These are phyloP conservation scores for Chamaecrista fasciculata DNA, from an alignment of 306 rosid species.

Conservation along the genomic window DNA sequence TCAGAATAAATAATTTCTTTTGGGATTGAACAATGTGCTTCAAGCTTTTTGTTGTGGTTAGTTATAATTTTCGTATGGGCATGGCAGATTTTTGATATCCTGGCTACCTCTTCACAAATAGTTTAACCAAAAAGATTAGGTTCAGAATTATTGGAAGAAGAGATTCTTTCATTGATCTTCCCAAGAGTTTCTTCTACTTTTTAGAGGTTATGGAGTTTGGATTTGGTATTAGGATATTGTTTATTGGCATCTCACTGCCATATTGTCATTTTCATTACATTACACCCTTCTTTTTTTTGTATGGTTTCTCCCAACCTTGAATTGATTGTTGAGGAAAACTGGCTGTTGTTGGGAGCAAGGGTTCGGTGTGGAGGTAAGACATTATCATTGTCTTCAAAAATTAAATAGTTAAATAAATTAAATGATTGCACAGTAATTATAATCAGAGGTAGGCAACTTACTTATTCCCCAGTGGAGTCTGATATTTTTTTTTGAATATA, in stretches of 20 bases:
- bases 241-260: too few species aligned
- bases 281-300: background rate
- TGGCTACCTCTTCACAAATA: background rate
- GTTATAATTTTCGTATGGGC: background rate
- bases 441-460: background rate
- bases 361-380: background rate
- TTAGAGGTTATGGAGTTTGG: too few species aligned
- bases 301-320: background rate
- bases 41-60: background rate
- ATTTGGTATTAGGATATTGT: too few species aligned
- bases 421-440: background rate
- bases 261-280: background rate
- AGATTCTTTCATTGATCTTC: too few species aligned
- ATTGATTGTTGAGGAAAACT: background rate
- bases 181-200: too few species aligned
- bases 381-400: background rate
- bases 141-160: too few species aligned
- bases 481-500: background rate
- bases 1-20: background rate
- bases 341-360: background rate
- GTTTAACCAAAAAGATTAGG: background rate
- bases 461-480: background rate
- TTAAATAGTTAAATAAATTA: slow-evolving; percentile 8
- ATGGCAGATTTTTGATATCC: background rate
- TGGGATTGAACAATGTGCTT: slow-evolving; percentile 17